Base-by-base conservation (phyloP, 2,329 filamentous ascomycete species). In the Didymosphaeria variabile region DNA sequence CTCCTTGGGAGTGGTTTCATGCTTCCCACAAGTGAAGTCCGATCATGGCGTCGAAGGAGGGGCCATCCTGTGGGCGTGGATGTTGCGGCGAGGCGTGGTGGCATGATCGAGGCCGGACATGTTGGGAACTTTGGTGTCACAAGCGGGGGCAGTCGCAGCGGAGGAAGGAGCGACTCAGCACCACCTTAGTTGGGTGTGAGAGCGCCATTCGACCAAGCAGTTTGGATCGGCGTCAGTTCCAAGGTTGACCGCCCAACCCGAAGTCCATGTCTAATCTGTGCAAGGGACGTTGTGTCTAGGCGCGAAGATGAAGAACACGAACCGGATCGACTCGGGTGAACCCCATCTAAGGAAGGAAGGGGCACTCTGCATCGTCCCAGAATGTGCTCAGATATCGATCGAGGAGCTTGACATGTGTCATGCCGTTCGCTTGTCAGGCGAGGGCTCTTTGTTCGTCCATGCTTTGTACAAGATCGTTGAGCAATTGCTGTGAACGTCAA, bases 161-260 rank as follows among this genome's bases (percentile, higher is more conserved):
- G 49, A 53, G 50, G 50, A 40, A 53, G 34, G 34, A 29, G 50
- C 36, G 26, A 32, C n/a, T 38, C 9, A 23, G 13, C 32, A 21
- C 42, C 42, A 36, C 34, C 5, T 36, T 12, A 15, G 10, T 3
- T 36, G 42, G 19, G 42, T 4, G 7, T 12, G 19, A 45, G 19
- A 10, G 19, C 19, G 19, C 9, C 19, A 12, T 12, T 45, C 19
- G 19, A 23, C 19, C 19, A 9, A 23, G 42, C 19, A 45, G 42
- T 45, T 19, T 23, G 19, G 19, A 23, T 23, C 7, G 8, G 42
- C 19, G 19, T 45, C 42, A 45, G 19, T 9, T n/a, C n/a, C n/a
- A n/a, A n/a, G n/a, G n/a, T n/a, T n/a, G n/a, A n/a, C n/a, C n/a
- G n/a, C n/a, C n/a, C n/a, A n/a, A n/a, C n/a, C n/a, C n/a, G n/a